phyloP scores from a whole-genome alignment of 1,284 basidiomycete genomes.

The Mycosarcoma mackinlayi region DNA sequence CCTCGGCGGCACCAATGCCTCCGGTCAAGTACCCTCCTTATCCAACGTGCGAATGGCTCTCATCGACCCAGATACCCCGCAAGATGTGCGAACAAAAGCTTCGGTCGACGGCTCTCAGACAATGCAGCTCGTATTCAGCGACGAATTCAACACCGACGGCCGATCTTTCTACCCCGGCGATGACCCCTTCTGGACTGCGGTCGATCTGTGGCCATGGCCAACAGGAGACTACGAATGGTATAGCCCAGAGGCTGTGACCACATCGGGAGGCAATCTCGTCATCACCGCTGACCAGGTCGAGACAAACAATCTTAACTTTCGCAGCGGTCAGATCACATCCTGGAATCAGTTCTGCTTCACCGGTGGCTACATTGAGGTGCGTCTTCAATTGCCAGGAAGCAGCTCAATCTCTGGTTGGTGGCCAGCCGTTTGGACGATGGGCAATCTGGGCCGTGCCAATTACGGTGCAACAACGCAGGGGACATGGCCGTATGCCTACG shows the following conservation, averaged over 20 bases:
- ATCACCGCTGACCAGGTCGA: conserved; percentile 73
- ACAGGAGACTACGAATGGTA: conserved; percentile 70
- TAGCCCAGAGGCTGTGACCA: conserved; percentile 83
- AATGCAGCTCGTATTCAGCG: conserved; percentile 67
- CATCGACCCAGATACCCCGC: conserved; percentile 69
- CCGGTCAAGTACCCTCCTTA: conserved; percentile 56
- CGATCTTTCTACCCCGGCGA: conserved; percentile 74
- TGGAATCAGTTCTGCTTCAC: conserved; percentile 97
- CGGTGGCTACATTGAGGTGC: conserved; percentile 83
- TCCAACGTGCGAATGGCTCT: conserved; percentile 43
- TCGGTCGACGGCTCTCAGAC: conserved; percentile 71
- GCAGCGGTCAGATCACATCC: conserved; percentile 73
- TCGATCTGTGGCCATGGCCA: conserved; percentile 77
- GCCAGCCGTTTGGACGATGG: conserved; percentile 85
- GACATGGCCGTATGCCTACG: conserved; percentile 76
- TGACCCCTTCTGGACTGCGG: conserved; percentile 80
- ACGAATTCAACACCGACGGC: conserved; percentile 67
- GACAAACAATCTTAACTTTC: conserved; percentile 75
- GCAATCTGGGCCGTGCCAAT: conserved; percentile 73
- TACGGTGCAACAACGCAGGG: conserved; percentile 73
- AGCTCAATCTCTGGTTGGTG: conserved; percentile 73
- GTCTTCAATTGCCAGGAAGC: conserved; percentile 82
- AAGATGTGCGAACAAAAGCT: conserved; percentile 29
- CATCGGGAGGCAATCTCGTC: conserved; percentile 79
- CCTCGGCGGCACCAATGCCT: conserved; percentile 57